Base-by-base conservation (phyloP, 441 rosid genomes). In the Syzygium malaccense region DNA sequence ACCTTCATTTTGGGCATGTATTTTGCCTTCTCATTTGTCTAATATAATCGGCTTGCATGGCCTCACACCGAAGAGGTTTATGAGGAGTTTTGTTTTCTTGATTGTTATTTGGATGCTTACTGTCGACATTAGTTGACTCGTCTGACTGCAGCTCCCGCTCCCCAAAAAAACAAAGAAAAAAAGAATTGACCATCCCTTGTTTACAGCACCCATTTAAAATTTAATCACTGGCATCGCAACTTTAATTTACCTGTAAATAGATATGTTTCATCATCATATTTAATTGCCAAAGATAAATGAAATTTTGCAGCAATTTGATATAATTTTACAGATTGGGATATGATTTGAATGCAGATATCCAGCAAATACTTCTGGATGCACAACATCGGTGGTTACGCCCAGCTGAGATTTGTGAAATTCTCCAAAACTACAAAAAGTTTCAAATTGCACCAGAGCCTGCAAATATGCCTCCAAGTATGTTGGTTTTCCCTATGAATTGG, bases 311-410 rank as follows among this genome's bases (percentile, higher is more conserved):
- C 86, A 7, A 85, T n/a, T 86, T 58, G 85, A 78, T 86, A 55
- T 83, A 58, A 87, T 55, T 55, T 62, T 10, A 66, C 86, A 87
- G 28, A 86, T 80, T 89, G 86, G 85, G 45, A 71, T 62, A 25
- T 83, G 85, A 85, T 85, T 88, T 89, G 80, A 89, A 26, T 90
- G 92, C 96, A 96, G 99, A 95, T 93, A 95, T 98, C 88, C 92
- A 92, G 86, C 99, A 95, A 87, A 90, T 98, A 92, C 94, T 96
- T 48, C 17, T 91, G 57, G 98, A 97, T 92, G 99, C 99, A 55
- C 94, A 96, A 17, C 91, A 93, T 89, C 93, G 99, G 90, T 98
- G 99, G 99, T 93, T 98, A 60, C 95, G 99, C 33, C 98, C 99
- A 26, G 96, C 97, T 87, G 99, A 98, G 92, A 97, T 98, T 87